Evolutionary conservation across 768 basidiomycete species (phyloP).

Genomic region (Panaeolus papilionaceus): DNA sequence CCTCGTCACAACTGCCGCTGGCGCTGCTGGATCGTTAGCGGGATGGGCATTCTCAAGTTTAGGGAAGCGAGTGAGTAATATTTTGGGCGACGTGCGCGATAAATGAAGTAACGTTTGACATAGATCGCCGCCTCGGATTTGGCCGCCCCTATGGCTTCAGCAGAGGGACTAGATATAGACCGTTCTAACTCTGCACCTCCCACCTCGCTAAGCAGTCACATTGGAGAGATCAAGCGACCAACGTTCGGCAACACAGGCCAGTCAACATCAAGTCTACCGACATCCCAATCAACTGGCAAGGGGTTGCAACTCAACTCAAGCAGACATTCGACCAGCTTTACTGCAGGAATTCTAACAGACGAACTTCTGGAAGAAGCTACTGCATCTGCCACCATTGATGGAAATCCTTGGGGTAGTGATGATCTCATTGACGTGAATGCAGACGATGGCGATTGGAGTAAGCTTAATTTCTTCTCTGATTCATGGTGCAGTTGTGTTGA

Average conservation of each 20-base stretch:
- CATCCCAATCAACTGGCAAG: conserved; percentile 47
- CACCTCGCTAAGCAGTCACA: conserved; percentile 29
- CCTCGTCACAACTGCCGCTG: conserved; percentile 85
- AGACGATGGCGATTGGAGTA: conserved; percentile 95
- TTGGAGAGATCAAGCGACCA: conserved; percentile 32
- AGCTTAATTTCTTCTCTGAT: conserved; percentile 33
- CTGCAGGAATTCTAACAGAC: conserved; percentile 48
- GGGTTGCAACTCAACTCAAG: conserved; percentile 74
- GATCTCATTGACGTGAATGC: conserved; percentile 95
- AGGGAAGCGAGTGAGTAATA: conserved; percentile 70
- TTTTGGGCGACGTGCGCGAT: not conserved
- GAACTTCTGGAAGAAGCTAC: conserved; percentile 65
- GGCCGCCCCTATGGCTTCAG: conserved; percentile 65
- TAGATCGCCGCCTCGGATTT: conserved; percentile 78
- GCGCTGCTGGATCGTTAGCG: conserved; percentile 90
- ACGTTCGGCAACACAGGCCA: conserved; percentile 24
- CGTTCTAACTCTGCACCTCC: conserved; percentile 50
- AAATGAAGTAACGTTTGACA: not conserved
- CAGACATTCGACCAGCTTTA: conserved; percentile 44
- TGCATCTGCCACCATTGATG: conserved; percentile 45
- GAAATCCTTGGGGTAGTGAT: conserved; percentile 71
- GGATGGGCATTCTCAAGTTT: conserved; percentile 96
- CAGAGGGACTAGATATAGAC: conserved; percentile 34
- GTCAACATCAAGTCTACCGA: conserved; percentile 24
- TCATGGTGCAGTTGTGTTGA: conserved; percentile 15